These are phyloP conservation scores for Mycena galopus DNA, from an alignment of 768 basidiomycete genomes.

Conservation along the genomic window DNA sequence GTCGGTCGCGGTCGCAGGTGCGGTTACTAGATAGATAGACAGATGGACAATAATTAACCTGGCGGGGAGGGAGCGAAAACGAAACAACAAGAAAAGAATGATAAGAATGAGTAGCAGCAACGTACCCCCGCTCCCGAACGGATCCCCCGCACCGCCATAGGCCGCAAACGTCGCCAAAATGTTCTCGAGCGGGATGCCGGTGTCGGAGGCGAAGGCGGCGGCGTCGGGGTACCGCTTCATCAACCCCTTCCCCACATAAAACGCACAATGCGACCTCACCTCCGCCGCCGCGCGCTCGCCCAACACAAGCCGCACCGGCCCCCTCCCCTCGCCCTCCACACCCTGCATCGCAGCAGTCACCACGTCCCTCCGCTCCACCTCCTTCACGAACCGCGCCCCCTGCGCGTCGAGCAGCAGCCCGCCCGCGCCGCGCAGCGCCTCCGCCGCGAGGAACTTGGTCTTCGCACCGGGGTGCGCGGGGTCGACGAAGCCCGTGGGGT, in stretches of 20 bases:
- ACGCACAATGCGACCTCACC: slow-evolving; percentile 40
- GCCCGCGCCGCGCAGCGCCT: slow-evolving; percentile 84
- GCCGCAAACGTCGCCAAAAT: slow-evolving; percentile 3
- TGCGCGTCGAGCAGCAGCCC: slow-evolving; percentile 79
- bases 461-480: slow-evolving; percentile 77
- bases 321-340: slow-evolving; percentile 34
- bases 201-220: slow-evolving; percentile 36
- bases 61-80: too few relatives aligned
- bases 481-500: slow-evolving; percentile 85
- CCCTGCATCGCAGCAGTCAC: slow-evolving; percentile 42
- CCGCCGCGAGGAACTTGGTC: slow-evolving; percentile 86
- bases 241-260: slow-evolving; percentile 43
- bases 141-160: too few relatives aligned
- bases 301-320: slow-evolving; percentile 40
- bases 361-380: slow-evolving; percentile 70
- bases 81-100: too few relatives aligned
- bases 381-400: slow-evolving; percentile 80
- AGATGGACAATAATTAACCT: too few relatives aligned
- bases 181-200: slow-evolving; percentile 28
- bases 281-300: slow-evolving; percentile 36
- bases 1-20: too few relatives aligned
- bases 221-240: slow-evolving; percentile 41
- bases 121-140: too few relatives aligned
- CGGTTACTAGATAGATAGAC: too few relatives aligned
- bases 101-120: too few relatives aligned